These are phyloP conservation scores for Leishmania guyanensis DNA, from an alignment of 208 protist species.

Conservation along the genomic window DNA sequence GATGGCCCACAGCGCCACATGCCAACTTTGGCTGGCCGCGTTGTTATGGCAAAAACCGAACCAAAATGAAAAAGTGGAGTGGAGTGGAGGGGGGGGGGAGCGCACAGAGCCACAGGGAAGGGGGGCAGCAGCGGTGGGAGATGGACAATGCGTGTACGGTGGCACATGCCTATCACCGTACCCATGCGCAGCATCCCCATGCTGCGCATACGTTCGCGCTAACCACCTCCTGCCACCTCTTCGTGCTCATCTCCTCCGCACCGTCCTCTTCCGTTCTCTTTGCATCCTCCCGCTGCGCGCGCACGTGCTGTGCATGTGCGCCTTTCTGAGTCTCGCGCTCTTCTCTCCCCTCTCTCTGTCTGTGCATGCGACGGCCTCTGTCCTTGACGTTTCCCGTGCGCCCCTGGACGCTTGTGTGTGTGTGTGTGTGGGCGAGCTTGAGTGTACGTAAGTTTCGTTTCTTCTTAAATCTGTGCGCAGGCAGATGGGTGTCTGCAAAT, in stretches of 20 bases:
- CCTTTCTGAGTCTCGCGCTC: not conserved
- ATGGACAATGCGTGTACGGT: not conserved
- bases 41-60: not conserved
- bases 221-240: not conserved
- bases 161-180: not conserved
- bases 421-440: not conserved
- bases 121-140: not conserved
- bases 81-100: not conserved
- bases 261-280: not conserved
- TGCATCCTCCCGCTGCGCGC: not conserved
- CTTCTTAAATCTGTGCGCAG: not conserved
- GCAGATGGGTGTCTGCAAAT: no score
- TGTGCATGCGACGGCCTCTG: not conserved
- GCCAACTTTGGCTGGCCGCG: not conserved
- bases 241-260: not conserved
- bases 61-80: not conserved
- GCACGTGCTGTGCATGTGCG: not conserved
- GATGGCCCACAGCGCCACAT: not conserved
- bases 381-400: no score
- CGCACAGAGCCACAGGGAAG: not conserved
- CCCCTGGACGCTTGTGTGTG: not conserved
- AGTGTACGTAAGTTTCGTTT: not conserved
- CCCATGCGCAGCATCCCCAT: not conserved
- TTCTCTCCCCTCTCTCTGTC: not conserved
- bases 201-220: not conserved